Percentiles rank a stretch among this genome's conserved stretches.
These are phyloP conservation scores for Neurospora sp. DNA, from an alignment of 495 filamentous ascomycete species.

Conservation along the genomic window DNA sequence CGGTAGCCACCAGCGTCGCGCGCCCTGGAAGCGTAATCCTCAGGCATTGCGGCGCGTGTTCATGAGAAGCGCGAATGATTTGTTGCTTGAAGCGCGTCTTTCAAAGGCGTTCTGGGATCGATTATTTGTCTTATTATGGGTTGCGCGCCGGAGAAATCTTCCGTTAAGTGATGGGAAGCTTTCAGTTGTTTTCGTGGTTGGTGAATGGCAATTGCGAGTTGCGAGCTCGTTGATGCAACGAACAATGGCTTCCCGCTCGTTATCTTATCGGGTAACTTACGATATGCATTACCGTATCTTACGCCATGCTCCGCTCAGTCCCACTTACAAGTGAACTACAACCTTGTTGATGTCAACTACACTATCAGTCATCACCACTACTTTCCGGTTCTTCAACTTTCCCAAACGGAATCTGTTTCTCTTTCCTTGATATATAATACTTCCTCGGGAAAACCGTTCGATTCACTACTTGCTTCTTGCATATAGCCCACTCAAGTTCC, in stretches of 20 bases:
- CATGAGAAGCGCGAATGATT: not conserved
- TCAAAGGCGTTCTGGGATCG: not conserved
- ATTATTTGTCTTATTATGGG: not conserved
- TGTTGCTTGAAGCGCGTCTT: not conserved
- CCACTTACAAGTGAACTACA: not conserved
- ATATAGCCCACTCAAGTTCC: not conserved
- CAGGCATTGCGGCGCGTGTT: slow-evolving; percentile 12
- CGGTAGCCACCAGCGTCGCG: slow-evolving; percentile 13
- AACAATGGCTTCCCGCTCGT: not conserved
- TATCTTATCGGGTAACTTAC: not conserved
- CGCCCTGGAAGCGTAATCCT: slow-evolving; percentile 9
- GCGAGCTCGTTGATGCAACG: not conserved
- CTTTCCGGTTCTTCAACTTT: not conserved
- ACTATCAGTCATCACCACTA: not conserved
- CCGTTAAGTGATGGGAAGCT: not conserved
- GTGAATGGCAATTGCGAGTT: not conserved
- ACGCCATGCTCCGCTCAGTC: not conserved
- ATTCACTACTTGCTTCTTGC: not conserved
- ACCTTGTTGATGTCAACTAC: not conserved
- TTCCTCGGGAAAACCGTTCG: not conserved
- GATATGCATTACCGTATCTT: not conserved
- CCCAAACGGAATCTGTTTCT: not conserved
- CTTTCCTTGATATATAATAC: not conserved
- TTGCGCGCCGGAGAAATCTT: not conserved
- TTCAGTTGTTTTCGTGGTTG: not conserved